Conservation (phyloP, 169 alveolate genomes). For the Plasmodium sp. region DNA sequence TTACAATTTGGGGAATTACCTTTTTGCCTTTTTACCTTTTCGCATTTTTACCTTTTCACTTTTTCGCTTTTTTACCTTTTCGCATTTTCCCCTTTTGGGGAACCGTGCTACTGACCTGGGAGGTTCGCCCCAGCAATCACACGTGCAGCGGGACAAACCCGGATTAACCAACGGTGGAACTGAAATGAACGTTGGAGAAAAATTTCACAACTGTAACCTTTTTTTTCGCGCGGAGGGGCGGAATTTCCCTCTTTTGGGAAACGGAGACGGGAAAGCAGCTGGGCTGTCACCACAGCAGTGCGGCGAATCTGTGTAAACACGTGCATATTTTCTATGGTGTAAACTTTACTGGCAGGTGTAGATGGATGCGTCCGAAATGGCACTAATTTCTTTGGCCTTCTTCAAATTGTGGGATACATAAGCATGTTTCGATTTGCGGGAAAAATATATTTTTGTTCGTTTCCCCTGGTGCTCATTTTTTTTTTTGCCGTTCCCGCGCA, state of each 20-base stretch:
- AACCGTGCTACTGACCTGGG: background rate
- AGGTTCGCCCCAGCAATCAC: background rate
- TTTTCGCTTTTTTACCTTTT: background rate
- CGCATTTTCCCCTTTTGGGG: background rate
- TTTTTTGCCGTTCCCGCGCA: background rate
- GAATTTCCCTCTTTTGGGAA: background rate
- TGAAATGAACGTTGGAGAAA: background rate
- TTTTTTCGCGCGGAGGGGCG: background rate
- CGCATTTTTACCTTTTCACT: too few species aligned
- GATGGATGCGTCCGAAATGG: background rate
- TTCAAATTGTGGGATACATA: background rate
- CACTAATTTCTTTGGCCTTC: background rate
- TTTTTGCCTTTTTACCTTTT: background rate
- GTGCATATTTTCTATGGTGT: background rate
- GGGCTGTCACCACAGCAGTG: background rate
- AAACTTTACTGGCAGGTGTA: background rate
- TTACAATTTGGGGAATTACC: background rate
- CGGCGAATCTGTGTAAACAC: background rate
- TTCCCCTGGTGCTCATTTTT: background rate
- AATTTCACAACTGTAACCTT: background rate
- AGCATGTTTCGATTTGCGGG: background rate
- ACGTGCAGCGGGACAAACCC: background rate
- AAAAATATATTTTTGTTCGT: background rate
- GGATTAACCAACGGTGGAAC: background rate
- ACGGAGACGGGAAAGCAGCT: background rate